Conservation (phyloP, 2,329 filamentous ascomycete genomes). For the Fusarium tuaranense region DNA sequence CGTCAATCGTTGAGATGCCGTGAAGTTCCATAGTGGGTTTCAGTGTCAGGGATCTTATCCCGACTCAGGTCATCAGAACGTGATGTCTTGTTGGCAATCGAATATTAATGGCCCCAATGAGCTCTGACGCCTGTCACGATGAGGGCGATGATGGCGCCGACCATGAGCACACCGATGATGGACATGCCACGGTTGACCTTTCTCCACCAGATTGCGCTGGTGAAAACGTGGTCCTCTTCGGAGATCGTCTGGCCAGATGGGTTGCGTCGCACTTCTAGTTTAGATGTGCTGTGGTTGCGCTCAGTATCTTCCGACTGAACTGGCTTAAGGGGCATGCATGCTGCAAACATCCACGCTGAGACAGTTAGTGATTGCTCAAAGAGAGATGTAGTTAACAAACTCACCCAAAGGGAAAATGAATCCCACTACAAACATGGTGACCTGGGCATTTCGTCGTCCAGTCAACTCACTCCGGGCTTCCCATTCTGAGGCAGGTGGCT, state of each 20-base stretch:
- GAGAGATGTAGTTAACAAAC: constrained; percentile 40
- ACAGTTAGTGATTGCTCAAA: constrained; percentile 19
- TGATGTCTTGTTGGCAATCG: constrained; percentile 25
- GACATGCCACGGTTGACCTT: constrained; percentile 70
- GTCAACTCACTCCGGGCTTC: constrained; percentile 69
- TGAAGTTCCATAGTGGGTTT: constrained; percentile 27
- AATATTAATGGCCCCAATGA: constrained; percentile 55
- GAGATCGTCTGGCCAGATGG: constrained; percentile 49
- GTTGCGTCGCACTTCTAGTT: constrained; percentile 53
- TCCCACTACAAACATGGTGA: constrained; percentile 79
- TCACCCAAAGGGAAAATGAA: constrained; percentile 81
- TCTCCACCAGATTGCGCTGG: constrained; percentile 70
- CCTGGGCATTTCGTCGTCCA: constrained; percentile 78
- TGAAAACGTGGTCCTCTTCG: constrained; percentile 59
- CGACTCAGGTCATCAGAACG: constrained; percentile 32
- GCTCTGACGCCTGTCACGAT: constrained; percentile 64
- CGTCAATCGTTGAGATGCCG: constrained; percentile 44
- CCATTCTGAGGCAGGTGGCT: constrained; percentile 77
- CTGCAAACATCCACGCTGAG: constrained; percentile 82
- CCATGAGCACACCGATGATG: constrained; percentile 64
- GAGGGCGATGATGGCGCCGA: constrained; percentile 64
- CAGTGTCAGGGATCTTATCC: constrained; percentile 3
- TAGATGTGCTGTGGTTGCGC: constrained; percentile 54
- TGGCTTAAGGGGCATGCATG: constrained; percentile 77
- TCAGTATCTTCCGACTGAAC: constrained; percentile 65